phyloP scores from a whole-genome alignment of 2,329 filamentous ascomycete species.

The Camillea tinctor region DNA sequence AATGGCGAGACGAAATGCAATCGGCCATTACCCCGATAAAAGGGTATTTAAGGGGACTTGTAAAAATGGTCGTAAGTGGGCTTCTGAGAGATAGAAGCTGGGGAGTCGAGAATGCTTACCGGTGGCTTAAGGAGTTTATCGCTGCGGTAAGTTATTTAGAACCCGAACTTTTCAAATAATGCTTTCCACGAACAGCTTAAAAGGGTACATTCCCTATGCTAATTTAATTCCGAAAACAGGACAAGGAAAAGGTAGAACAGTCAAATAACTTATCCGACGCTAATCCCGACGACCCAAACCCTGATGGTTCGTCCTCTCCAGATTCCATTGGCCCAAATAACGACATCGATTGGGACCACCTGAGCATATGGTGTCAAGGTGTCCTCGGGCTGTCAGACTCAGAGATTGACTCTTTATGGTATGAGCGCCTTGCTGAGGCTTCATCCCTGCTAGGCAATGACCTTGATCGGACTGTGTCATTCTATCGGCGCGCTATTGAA shows the following conservation, averaged over 20 bases:
- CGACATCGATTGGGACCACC: slow-evolving; percentile 11
- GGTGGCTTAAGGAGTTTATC: slow-evolving; percentile 10
- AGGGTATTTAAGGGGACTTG: slow-evolving; percentile 13
- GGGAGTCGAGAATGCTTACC: background rate
- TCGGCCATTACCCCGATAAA: slow-evolving; percentile 10
- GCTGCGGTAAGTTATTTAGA: slow-evolving; percentile 3
- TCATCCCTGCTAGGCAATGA: background rate
- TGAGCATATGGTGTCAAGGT: slow-evolving; percentile 17
- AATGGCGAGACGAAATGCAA: slow-evolving; percentile 19
- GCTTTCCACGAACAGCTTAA: too few species aligned
- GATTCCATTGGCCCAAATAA: too few species aligned
- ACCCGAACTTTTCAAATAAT: too few species aligned
- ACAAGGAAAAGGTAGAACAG: too few species aligned
- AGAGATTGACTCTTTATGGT: slow-evolving; percentile 24
- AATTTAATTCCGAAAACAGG: too few species aligned
- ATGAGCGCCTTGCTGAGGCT: slow-evolving; percentile 21
- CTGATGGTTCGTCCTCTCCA: too few species aligned
- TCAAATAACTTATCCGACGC: too few species aligned
- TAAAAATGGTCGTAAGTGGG: slow-evolving; percentile 8
- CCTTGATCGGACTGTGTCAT: background rate
- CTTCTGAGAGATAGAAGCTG: slow-evolving; percentile 13
- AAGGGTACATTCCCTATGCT: too few species aligned
- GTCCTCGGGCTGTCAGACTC: slow-evolving; percentile 11
- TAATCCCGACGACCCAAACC: too few species aligned
- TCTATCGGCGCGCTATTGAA: slow-evolving; percentile 16